Evolutionary conservation across 192 early-diverging fungal genomes (phyloP).

Genomic region (Rhizoclosmatium sp.): DNA sequence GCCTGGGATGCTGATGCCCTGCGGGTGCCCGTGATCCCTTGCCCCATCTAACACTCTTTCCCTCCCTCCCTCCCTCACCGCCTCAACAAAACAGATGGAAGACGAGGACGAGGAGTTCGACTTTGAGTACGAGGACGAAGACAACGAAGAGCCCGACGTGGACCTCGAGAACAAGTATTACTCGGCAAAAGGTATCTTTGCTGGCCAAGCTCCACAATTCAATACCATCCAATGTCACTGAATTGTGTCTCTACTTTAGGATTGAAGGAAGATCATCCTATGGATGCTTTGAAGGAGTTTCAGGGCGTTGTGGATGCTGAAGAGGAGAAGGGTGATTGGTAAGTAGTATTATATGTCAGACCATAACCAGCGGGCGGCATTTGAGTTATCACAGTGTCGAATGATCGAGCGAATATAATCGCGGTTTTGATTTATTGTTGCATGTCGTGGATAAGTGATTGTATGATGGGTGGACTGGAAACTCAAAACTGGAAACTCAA

Average conservation of each 20-base stretch:
- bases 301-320: conserved; percentile 80
- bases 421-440: too few relatives aligned
- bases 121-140: conserved; percentile 87
- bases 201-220: too few relatives aligned
- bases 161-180: conserved; percentile 91
- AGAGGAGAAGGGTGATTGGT: conserved; percentile 87
- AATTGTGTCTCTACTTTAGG: conserved; percentile 47
- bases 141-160: conserved; percentile 81
- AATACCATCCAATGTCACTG: too few relatives aligned
- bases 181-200: conserved; percentile 76
- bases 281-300: conserved; percentile 78
- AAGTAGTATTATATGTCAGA: conserved; percentile 11
- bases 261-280: conserved; percentile 79
- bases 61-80: neutral
- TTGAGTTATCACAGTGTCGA: too few relatives aligned
- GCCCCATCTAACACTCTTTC: neutral
- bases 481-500: too few relatives aligned
- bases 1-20: neutral
- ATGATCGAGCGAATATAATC: neutral
- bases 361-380: too few relatives aligned
- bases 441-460: too few relatives aligned
- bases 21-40: neutral
- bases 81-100: conserved; percentile 23
- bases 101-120: conserved; percentile 80
- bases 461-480: too few relatives aligned